These are phyloP conservation scores for Rhododendron ferrugineum DNA, from an alignment of 148 eudicot genomes.

Conservation along the genomic window DNA sequence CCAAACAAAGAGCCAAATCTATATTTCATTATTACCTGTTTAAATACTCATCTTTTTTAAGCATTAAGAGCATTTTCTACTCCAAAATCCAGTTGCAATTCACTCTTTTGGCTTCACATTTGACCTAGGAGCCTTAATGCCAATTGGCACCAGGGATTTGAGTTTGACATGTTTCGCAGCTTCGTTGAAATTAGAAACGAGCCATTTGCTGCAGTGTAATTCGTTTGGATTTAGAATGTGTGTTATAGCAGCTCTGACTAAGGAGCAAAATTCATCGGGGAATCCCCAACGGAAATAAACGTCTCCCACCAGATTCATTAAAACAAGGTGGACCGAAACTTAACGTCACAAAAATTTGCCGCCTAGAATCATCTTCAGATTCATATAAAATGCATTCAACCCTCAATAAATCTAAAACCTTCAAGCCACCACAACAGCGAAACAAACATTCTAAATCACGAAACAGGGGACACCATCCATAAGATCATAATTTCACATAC, in stretches of 20 bases:
- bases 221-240: neutral
- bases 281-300: neutral
- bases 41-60: neutral
- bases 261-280: neutral
- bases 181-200: neutral
- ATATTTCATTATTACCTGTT: neutral
- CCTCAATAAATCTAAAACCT: neutral
- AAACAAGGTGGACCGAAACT: neutral
- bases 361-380: neutral
- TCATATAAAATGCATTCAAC: neutral
- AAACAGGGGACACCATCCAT: neutral
- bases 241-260: neutral
- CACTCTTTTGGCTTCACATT: neutral
- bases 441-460: neutral
- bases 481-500: neutral
- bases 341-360: neutral
- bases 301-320: neutral
- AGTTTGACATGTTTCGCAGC: neutral
- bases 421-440: neutral
- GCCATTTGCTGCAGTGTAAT: neutral
- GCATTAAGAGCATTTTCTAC: neutral
- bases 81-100: neutral
- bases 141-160: neutral
- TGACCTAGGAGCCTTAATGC: neutral
- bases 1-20: neutral